Base-by-base conservation (phyloP, 352 stramenopile species). In the Saprolegnia parasitica region DNA sequence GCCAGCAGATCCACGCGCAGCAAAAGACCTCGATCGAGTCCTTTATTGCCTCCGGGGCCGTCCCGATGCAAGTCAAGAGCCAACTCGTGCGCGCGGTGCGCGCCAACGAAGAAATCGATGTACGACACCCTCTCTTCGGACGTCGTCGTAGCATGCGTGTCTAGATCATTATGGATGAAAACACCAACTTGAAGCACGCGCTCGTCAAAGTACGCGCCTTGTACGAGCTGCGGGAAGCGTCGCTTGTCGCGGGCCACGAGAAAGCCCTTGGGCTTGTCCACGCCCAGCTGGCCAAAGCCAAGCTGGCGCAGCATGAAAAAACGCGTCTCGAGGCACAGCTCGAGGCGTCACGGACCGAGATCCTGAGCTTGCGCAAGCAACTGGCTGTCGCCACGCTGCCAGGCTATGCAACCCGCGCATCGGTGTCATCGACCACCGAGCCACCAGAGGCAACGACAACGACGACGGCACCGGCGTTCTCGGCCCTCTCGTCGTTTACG, bases 161-260 rank as follows among this genome's bases (percentile, higher is more conserved):
- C 54, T 78, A 23, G 77, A 83, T 15, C 73, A 75, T 26, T 65
- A 84, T 8, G 77, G 82, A 80, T 20, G 84, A 93, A 58, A 93
- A 90, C 50, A 72, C 81, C 11, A 64, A 74, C 20, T 75, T 93
- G 54, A 89, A 89, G 63, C 81, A 88, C 71, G 84, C 83, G 11
- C 63, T 91, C 13, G 63, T 91, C 8, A 88, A 86, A 40, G 70
- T 93, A 8, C 80, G 88, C n/a, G 75, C 84, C 16, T 65, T 91
- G 16, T 76, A 81, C 21, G 76, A 82, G 26, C 86, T 88, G 74
- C 81, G 90, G 50, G 77, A 84, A 26, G 74, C 89, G 37, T 80
- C 71, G 13, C 77, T 81, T 4, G 64, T 60, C 20, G 71, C 75
- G 1, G 73, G 71, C 4, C 67, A 62, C 26, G 83, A 90, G 23